Evolutionary conservation across 129 eudicot species (phyloP).

Genomic region (Artemisia annua): DNA sequence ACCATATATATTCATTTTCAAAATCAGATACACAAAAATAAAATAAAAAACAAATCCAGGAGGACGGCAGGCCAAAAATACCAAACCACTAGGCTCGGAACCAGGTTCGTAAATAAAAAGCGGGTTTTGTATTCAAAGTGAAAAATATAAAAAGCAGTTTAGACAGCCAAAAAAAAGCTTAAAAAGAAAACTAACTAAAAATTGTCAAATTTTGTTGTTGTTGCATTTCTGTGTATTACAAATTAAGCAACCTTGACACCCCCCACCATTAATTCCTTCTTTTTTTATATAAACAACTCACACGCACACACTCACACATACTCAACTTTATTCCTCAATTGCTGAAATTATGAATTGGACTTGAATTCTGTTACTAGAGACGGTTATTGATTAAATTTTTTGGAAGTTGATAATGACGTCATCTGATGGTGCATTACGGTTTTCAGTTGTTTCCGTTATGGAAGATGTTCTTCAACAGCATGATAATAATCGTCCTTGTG

Average conservation of each 20-base stretch:
- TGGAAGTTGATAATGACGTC: constrained; percentile 54
- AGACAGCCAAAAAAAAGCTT: constrained; percentile 41
- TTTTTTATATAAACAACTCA: constrained; percentile 22
- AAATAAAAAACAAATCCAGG: too few relatives aligned
- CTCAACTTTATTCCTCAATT: constrained; percentile 12
- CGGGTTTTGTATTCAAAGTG: constrained; percentile 34
- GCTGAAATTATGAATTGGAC: too few relatives aligned
- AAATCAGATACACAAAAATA: too few relatives aligned
- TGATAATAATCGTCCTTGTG: constrained; percentile 34
- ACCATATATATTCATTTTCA: too few relatives aligned
- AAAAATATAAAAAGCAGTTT: neutral
- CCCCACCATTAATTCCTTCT: constrained; percentile 27
- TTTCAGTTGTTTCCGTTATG: constrained; percentile 84
- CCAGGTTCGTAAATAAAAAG: constrained; percentile 18
- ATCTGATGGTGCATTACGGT: constrained; percentile 49
- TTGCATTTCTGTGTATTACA: constrained; percentile 10
- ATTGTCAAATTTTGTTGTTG: constrained; percentile 25
- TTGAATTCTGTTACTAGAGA: constrained; percentile 6
- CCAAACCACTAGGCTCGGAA: too few relatives aligned
- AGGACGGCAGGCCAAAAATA: too few relatives aligned
- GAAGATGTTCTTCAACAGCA: constrained; percentile 99
- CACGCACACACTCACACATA: neutral
- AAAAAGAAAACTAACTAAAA: constrained; percentile 21
- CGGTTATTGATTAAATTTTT: constrained; percentile 13
- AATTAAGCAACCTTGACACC: constrained; percentile 34